Conservation (phyloP, 129 eudicot species). For the Mikania micrantha region DNA sequence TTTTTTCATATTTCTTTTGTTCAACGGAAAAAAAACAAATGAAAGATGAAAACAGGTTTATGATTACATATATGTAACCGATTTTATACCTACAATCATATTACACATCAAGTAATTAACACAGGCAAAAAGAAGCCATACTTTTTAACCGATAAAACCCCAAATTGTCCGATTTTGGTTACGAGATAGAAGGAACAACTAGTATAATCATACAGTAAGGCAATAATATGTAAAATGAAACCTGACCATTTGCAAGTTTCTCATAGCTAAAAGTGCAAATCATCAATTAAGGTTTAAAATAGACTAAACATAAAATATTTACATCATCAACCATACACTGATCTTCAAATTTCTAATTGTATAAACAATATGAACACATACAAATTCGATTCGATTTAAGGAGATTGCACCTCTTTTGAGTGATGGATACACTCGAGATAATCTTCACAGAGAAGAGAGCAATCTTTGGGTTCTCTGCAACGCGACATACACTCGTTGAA, state of each 20-base stretch:
- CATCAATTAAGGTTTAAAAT: slow-evolving; percentile 20
- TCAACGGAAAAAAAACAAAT: too few relatives aligned
- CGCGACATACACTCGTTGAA: slow-evolving; percentile 97
- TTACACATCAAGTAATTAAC: not conserved
- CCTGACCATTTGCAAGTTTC: not conserved
- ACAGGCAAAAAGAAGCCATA: not conserved
- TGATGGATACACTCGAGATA: slow-evolving; percentile 94
- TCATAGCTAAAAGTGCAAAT: not conserved
- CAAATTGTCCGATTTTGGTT: not conserved
- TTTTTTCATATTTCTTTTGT: too few relatives aligned
- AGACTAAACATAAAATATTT: not conserved
- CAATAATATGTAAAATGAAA: too few relatives aligned
- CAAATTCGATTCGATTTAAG: not conserved
- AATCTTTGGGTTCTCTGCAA: slow-evolving; percentile 88
- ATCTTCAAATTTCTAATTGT: not conserved
- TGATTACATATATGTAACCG: not conserved
- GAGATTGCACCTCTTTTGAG: slow-evolving; percentile 70
- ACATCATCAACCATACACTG: not conserved
- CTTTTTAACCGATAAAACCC: not conserved
- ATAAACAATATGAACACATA: not conserved
- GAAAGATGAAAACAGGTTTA: too few relatives aligned
- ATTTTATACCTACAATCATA: not conserved
- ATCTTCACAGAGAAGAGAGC: slow-evolving; percentile 90
- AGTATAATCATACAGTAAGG: too few relatives aligned
- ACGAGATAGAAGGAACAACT: not conserved